Conservation (phyloP, 1,284 basidiomycete genomes). For the Pascua sp. region DNA sequence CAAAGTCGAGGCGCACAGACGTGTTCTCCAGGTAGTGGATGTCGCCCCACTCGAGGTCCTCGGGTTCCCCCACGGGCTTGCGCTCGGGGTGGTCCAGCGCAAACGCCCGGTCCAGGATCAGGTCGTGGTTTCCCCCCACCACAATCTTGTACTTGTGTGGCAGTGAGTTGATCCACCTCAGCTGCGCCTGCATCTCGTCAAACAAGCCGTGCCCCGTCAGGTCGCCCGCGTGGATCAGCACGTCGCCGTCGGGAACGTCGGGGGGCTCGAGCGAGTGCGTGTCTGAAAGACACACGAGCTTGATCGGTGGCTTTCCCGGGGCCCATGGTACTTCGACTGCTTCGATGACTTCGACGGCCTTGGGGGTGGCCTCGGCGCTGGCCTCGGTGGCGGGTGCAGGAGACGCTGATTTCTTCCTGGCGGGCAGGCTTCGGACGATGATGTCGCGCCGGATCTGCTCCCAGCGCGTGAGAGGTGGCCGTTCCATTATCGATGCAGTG, state of each 20-base stretch:
- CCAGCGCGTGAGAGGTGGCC: no score
- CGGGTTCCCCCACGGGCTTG: background rate
- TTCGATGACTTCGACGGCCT: no score
- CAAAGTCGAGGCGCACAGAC: background rate
- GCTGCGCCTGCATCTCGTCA: slow-evolving; percentile 3
- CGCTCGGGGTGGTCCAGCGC: background rate
- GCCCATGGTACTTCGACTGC: no score
- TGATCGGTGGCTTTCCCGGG: background rate
- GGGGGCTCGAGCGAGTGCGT: background rate
- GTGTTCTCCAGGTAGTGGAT: background rate
- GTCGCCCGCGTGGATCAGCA: slow-evolving; percentile 4
- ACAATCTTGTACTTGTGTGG: slow-evolving; percentile 8
- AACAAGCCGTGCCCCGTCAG: background rate
- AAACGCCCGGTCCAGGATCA: background rate
- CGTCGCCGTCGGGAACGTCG: background rate
- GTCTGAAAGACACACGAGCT: slow-evolving; percentile 2
- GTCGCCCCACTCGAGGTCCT: slow-evolving; percentile 4
- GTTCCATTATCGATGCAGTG: no score
- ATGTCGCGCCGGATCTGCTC: no score
- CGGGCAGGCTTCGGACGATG: no score
- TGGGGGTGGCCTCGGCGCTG: no score
- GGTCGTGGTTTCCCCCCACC: slow-evolving; percentile 8
- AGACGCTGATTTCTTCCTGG: no score
- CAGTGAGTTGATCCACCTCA: slow-evolving; percentile 1
- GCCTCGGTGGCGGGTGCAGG: no score